Evolutionary conservation across 2,329 filamentous ascomycete species (phyloP), one percentile per base, ranked within the genome.

Genomic region (Sphaerulina musiva): DNA sequence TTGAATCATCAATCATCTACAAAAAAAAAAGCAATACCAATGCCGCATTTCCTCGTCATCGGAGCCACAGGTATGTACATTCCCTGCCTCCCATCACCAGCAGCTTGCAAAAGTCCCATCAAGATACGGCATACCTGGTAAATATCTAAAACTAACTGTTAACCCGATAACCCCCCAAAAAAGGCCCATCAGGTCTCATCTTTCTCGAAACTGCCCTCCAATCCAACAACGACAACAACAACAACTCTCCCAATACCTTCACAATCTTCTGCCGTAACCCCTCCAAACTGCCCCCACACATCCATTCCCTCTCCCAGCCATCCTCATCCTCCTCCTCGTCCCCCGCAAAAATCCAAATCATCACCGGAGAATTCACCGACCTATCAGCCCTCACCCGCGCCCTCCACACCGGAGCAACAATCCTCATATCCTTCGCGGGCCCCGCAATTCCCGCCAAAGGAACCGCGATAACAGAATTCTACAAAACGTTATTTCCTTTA

Each of bases 251-350:
- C 14, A 17, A 36, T 5, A 26, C 49, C 46, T 52, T 64, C 10
- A 62, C 60, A 36, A 48, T 64, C 42, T 60, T 59, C 53, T 57
- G 55, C 4, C 60, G 61, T 26, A 64, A 51, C 38, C 57, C 60
- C 5, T 44, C 48, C 8, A 64, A 64, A 46, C 20, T 20, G 20
- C 20, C 20, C 20, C 20, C 20, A 20, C 34, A 49, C 43, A 51
- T 51, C 12, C 53, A 47, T 26, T 42, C 42, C 10, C 23, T 48
- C 34, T 20, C 58, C 2, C 31, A 57, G 29, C 17, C 32, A 5
- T n/a, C 46, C 0, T 14, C 57, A 38, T 10, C 57, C 34, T 23
- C 32, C 7, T n/a, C 46, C 0, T 17, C 57, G 38, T 10, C 48
- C 6, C 14, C 17, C 3, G 40, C 40, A 1, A 46, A 58, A 31